Base-by-base conservation (phyloP, 495 filamentous ascomycete species). In the Hypomontagnella monticulosa region DNA sequence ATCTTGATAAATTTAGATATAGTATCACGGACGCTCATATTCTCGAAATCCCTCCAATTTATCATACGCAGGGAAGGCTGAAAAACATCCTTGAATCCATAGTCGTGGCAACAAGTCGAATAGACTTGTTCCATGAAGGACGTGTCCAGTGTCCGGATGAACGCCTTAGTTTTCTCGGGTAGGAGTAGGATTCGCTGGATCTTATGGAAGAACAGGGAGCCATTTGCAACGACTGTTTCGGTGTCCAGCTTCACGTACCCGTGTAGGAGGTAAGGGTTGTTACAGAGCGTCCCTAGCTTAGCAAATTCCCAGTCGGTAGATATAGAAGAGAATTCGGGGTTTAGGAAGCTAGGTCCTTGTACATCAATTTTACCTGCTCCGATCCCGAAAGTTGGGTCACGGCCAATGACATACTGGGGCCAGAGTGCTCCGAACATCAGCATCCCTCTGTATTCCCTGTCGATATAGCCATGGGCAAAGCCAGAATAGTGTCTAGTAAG, bases 201-300 rank as follows among this genome's bases (percentile, higher is more conserved):
- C 15, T 46, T 61, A 30, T 67, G 63, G 27, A 57, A 27, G 40
- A 40, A 41, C 12, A 67, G 15, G 14, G 15, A 23, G 23, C 49
- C 51, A 4, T 52, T 12, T 14, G 36, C 20, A 9, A 57, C 40
- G 14, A 33, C 37, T 8, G 57, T 43, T 42, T 67, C 63, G 7
- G 57, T 57, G 33, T 67, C 63, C 6, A 67, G 27, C 52, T 67
- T 67, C 20, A 57, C 46, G 8, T 67, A 67, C 14, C 63, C 63
- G 34, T 61, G 46, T 6, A 57, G 51, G 32, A 57, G 40, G 2
- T 67, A 36, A 1, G 63, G 63, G 23, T 67, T 67, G 34, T 52
- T 57, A n/a, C 63, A 67, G 20, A 23, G 43, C 1, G 57, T 19
- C 16, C 63, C 57, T 16, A 67, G 46, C 46, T 32, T 51, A n/a